A percentile compares a stretch with the other conserved stretches of the same genome.
Conservation (phyloP, 2,329 filamentous ascomycete species). For the Botryotinia calthae region DNA sequence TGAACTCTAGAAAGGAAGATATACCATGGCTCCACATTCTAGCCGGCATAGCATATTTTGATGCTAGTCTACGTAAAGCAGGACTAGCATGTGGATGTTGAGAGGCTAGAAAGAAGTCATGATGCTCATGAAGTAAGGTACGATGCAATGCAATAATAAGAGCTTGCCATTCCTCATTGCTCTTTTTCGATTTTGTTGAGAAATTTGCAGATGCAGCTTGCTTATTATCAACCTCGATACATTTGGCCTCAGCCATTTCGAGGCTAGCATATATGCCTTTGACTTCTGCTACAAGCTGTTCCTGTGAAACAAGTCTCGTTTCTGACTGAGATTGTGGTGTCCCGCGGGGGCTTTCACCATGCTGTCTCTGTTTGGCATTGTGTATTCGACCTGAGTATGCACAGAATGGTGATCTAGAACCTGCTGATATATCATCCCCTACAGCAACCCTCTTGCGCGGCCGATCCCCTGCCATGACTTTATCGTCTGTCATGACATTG, state of each 20-base stretch:
- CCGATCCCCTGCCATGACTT: constrained; percentile 24
- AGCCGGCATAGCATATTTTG: constrained; percentile 86
- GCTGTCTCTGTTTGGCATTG: constrained; percentile 23
- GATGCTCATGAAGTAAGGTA: constrained; percentile 76
- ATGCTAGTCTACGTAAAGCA: constrained; percentile 64
- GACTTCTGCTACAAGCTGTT: constrained; percentile 35
- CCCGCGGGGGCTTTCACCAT: constrained; percentile 18
- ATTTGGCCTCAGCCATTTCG: constrained; percentile 82
- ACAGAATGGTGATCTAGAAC: constrained; percentile 29
- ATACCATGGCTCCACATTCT: constrained; percentile 94
- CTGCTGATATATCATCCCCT: constrained; percentile 33
- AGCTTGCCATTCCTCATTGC: constrained; percentile 74
- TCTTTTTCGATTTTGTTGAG: no score
- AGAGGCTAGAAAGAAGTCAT: constrained; percentile 81
- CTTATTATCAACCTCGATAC: constrained; percentile 75
- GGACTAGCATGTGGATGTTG: constrained; percentile 78
- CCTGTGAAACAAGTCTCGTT: constrained; percentile 43
- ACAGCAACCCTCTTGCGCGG: constrained; percentile 33
- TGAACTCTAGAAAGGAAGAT: constrained; percentile 74
- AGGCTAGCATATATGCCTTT: constrained; percentile 71
- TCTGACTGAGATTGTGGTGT: constrained; percentile 35
- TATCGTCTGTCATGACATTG: constrained; percentile 27
- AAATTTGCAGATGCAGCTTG: constrained; percentile 41
- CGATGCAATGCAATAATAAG: constrained; percentile 80
- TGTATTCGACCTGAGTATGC: constrained; percentile 26